Base-by-base conservation (phyloP, 2,329 filamentous ascomycete genomes). In the Colletotrichum australisinense region DNA sequence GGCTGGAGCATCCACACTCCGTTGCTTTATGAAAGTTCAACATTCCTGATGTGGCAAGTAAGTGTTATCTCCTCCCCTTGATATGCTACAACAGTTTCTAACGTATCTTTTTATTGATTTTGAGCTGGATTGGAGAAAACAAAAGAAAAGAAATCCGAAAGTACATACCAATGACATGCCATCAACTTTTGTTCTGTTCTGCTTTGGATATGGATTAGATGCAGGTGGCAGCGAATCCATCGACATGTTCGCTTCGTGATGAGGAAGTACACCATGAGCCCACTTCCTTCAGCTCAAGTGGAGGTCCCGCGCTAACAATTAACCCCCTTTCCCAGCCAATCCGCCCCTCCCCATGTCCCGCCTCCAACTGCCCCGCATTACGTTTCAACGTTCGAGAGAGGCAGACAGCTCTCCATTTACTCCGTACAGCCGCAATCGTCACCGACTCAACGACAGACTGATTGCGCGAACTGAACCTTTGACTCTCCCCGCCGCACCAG, bases 1-100 rank as follows among this genome's bases (percentile, higher is more conserved):
- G 95, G 95, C n/a, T 97, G 94, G 94, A 94, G 93, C 80, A 95
- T 94, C 65, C 95, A 96, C 81, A 92, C 92, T 38, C 93, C 94
- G 0, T 82, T 98, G 79, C 81, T 93, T 46, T 98, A 91, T 83
- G 95, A 98, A 91, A 88, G 79, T 94, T 94, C 76, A 92, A 95
- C 80, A 86, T 97, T 68, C 95, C 95, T 0, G 95, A 98, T 83
- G 93, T 97, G 78, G 90, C 94, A 16, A 92, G 95, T 97, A 85
- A 91, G 94, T 93, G 16, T 7, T 55, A 19, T 4, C 28, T 22
- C 22, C 3, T 8, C 22, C 16, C 5, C 26, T 3, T 4, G 4
- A 38, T 12, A n/a, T 12, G 7, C 6, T 14, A 4, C 62, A 38
- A n/a, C n/a, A 7, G 63, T 58, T 67, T 57, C 80, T 84, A 77